phyloP scores from a whole-genome alignment of 1,284 basidiomycete species.

The Laetiporus sulphureus region DNA sequence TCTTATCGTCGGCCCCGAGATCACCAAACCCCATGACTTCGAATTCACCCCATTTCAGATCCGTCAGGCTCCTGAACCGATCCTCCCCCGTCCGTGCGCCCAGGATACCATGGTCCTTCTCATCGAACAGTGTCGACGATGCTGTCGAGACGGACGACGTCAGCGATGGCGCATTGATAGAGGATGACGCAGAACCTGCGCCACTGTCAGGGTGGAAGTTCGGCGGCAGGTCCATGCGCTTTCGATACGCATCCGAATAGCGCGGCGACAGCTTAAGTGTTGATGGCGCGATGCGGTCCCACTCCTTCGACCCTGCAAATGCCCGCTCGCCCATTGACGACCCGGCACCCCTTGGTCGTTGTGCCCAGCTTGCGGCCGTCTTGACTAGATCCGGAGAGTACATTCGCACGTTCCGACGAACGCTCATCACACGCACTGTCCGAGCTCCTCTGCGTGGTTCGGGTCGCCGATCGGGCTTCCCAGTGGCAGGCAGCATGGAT shows the following conservation, averaged over 20 bases:
- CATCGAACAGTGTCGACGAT: constrained; percentile 27
- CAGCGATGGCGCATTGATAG: constrained; percentile 20
- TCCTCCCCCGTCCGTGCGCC: constrained; percentile 43
- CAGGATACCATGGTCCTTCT: constrained; percentile 24
- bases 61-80: constrained; percentile 72
- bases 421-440: constrained; percentile 64
- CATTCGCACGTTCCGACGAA: constrained; percentile 73
- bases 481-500: constrained; percentile 43
- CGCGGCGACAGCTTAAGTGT: constrained; percentile 48
- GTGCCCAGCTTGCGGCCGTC: constrained; percentile 66
- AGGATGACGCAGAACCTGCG: constrained; percentile 17
- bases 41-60: constrained; percentile 86
- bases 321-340: constrained; percentile 30
- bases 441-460: constrained; percentile 67
- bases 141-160: constrained; percentile 24
- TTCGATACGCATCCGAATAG: constrained; percentile 67
- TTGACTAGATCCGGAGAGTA: constrained; percentile 78
- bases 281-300: constrained; percentile 59
- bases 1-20: constrained; percentile 47
- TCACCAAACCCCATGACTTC: constrained; percentile 73
- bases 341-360: constrained; percentile 25
- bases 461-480: constrained; percentile 35
- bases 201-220: constrained; percentile 50
- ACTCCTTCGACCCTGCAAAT: constrained; percentile 58
- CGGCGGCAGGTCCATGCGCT: constrained; percentile 59